A percentile compares a stretch with the other conserved stretches of the same genome.
These are phyloP conservation scores for Mercurialis annua DNA, from an alignment of 345 rosid species.

Conservation along the genomic window DNA sequence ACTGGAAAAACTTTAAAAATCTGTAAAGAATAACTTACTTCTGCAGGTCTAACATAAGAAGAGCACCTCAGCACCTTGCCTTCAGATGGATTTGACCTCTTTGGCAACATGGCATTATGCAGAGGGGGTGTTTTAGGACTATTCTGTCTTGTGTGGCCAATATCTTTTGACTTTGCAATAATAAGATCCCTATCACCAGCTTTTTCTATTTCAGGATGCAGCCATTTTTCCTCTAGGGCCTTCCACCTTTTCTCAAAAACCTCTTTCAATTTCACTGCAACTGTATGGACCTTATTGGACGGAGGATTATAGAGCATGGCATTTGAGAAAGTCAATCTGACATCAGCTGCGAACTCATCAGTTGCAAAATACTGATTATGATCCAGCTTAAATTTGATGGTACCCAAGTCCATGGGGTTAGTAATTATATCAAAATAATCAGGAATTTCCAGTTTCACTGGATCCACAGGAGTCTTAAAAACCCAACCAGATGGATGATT, in stretches of 20 bases:
- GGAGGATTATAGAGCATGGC: slow-evolving; percentile 84
- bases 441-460: slow-evolving; percentile 54
- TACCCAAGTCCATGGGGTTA: slow-evolving; percentile 88
- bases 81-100: slow-evolving; percentile 29
- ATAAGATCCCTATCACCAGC: slow-evolving; percentile 22
- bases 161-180: slow-evolving; percentile 29
- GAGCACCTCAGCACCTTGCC: slow-evolving; percentile 25
- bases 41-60: slow-evolving; percentile 25
- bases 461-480: slow-evolving; percentile 75
- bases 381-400: slow-evolving; percentile 52
- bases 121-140: slow-evolving; percentile 36
- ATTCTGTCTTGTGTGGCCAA: slow-evolving; percentile 27
- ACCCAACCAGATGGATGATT: slow-evolving; percentile 48
- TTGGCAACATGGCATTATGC: slow-evolving; percentile 22
- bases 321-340: slow-evolving; percentile 71
- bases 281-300: slow-evolving; percentile 42
- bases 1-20: background rate
- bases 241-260: slow-evolving; percentile 66
- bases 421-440: slow-evolving; percentile 72
- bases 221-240: slow-evolving; percentile 50
- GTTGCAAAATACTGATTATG: slow-evolving; percentile 39
- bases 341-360: slow-evolving; percentile 79
- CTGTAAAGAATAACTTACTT: slow-evolving; percentile 28
- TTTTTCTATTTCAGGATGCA: slow-evolving; percentile 13
- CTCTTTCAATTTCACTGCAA: slow-evolving; percentile 45